Conservation (phyloP, 352 stramenopile species). For the Pythium scleroteichum region DNA sequence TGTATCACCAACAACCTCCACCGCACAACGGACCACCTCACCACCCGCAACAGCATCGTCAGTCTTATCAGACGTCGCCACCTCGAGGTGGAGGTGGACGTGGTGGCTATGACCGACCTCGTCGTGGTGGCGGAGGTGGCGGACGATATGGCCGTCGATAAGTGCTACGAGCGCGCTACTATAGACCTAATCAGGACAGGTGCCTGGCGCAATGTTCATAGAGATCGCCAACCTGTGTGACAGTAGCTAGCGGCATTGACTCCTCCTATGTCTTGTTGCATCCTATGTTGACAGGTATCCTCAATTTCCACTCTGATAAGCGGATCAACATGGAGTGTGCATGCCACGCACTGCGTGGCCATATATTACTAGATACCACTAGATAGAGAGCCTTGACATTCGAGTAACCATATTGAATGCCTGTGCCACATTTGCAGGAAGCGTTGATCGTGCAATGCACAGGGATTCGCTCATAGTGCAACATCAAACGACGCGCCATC, state of each 20-base stretch:
- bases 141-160: slow-evolving; percentile 30
- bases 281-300: no score
- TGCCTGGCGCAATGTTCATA: slow-evolving; percentile 10
- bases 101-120: slow-evolving; percentile 29
- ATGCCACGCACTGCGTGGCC: neutral
- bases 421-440: no score
- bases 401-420: no score
- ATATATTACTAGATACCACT: slow-evolving; percentile 10
- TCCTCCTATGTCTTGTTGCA: no score
- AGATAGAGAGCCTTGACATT: neutral
- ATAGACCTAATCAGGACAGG: neutral
- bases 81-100: slow-evolving; percentile 17
- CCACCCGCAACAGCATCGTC: slow-evolving; percentile 8
- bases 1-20: slow-evolving; percentile 2
- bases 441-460: neutral
- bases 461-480: slow-evolving; percentile 3
- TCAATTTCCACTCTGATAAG: no score
- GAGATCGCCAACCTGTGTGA: slow-evolving; percentile 2
- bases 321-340: no score
- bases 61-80: slow-evolving; percentile 19
- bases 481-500: slow-evolving; percentile 14
- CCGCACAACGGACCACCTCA: slow-evolving; percentile 7
- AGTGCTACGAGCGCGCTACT: neutral
- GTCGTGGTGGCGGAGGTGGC: slow-evolving; percentile 28
- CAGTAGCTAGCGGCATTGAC: no score